These are phyloP conservation scores for Kalmusia sp. DNA, from an alignment of 2,329 filamentous ascomycete species.

Conservation along the genomic window DNA sequence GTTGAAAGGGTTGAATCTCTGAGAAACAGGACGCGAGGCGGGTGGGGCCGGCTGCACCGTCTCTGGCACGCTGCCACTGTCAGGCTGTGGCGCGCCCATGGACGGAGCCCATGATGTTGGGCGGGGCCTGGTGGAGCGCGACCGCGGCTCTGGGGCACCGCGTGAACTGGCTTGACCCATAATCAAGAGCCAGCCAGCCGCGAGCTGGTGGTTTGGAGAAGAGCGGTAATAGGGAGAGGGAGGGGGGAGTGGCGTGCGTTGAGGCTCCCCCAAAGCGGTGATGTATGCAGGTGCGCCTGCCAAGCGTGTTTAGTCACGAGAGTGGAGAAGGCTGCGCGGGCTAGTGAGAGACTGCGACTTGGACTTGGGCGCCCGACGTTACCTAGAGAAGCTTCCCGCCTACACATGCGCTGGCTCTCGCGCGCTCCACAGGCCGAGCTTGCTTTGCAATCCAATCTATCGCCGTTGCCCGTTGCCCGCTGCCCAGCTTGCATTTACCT, in stretches of 20 bases:
- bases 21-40: constrained; percentile 29
- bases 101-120: constrained; percentile 42
- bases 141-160: constrained; percentile 29
- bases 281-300: constrained; percentile 7
- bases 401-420: background rate
- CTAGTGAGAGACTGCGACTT: too few relatives aligned
- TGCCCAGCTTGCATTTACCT: background rate
- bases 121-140: constrained; percentile 34
- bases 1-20: constrained; percentile 37
- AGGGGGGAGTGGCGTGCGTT: constrained; percentile 11
- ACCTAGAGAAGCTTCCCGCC: too few relatives aligned
- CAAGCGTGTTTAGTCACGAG: constrained; percentile 4
- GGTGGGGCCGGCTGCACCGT: constrained; percentile 21
- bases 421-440: background rate
- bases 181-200: constrained; percentile 33
- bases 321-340: constrained; percentile 1
- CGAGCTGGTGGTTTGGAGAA: constrained; percentile 27
- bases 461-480: too few relatives aligned
- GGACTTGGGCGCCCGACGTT: too few relatives aligned
- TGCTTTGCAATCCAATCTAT: constrained; percentile 8
- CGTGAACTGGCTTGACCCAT: constrained; percentile 50
- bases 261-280: constrained; percentile 7
- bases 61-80: constrained; percentile 29
- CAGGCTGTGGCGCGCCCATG: constrained; percentile 24
- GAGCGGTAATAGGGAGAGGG: constrained; percentile 10